A percentile compares a stretch with the other conserved stretches of the same genome.
These are phyloP conservation scores for Leishmania tropica DNA, from an alignment of 208 protist species.

Conservation along the genomic window DNA sequence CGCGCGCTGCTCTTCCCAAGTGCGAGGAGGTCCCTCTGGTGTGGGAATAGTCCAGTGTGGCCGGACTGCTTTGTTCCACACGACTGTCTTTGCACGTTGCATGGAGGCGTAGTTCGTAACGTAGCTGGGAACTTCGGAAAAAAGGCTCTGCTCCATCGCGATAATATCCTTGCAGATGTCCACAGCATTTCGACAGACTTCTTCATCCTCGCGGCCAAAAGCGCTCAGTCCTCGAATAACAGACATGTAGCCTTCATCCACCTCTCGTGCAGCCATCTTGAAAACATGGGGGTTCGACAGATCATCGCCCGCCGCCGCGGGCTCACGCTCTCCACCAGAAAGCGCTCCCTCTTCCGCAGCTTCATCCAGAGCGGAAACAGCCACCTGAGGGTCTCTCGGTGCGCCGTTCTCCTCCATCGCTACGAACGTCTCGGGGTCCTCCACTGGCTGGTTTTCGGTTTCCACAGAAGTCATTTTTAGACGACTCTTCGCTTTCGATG, in stretches of 20 bases:
- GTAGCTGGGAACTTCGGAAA: constrained; percentile 67
- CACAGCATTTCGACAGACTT: constrained; percentile 28
- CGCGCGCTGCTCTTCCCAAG: constrained; percentile 44
- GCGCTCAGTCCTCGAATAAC: constrained; percentile 54
- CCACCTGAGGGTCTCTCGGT: neutral
- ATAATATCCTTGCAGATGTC: constrained; percentile 60
- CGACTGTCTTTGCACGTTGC: constrained; percentile 10
- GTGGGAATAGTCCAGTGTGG: constrained; percentile 17
- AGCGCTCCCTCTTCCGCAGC: constrained; percentile 4
- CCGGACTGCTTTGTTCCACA: constrained; percentile 20
- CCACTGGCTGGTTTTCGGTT: constrained; percentile 6
- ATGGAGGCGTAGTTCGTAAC: constrained; percentile 20
- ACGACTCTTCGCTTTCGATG: neutral
- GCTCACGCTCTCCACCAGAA: neutral
- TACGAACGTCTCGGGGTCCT: neutral
- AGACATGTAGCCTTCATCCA: constrained; percentile 47
- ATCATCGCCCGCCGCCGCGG: constrained; percentile 4
- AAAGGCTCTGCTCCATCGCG: constrained; percentile 68
- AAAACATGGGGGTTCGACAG: constrained; percentile 31
- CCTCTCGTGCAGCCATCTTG: constrained; percentile 40
- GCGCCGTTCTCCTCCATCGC: constrained; percentile 6
- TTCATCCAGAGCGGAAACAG: neutral
- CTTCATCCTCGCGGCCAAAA: constrained; percentile 41
- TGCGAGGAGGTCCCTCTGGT: constrained; percentile 13
- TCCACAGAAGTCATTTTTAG: constrained; percentile 20